Evolutionary conservation across 306 rosid species (phyloP).

Genomic region (Benincasa hispida): DNA sequence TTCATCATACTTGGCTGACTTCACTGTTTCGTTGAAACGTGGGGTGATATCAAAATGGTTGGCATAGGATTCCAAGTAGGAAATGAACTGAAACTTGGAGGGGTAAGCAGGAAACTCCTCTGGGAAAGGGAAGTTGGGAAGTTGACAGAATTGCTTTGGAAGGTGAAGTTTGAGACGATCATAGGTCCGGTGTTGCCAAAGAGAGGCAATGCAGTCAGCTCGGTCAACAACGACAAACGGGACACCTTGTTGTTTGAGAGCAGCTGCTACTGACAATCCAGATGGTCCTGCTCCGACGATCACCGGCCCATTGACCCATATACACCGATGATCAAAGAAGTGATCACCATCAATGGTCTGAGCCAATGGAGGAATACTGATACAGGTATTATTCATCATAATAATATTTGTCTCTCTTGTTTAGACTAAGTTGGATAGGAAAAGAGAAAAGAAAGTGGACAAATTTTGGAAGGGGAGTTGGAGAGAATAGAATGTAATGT

Average conservation of each 20-base stretch:
- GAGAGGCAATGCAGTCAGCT: constrained; percentile 81
- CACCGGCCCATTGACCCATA: constrained; percentile 78
- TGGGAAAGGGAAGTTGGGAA: constrained; percentile 72
- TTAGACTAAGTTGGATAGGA: not conserved
- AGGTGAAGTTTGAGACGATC: constrained; percentile 89
- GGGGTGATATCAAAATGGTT: constrained; percentile 55
- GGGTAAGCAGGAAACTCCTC: constrained; percentile 73
- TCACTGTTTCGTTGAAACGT: constrained; percentile 76
- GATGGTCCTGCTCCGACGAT: constrained; percentile 92
- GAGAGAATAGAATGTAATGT: constrained; percentile 2
- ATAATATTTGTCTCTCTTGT: not conserved
- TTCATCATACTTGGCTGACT: constrained; percentile 72
- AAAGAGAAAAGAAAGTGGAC: not conserved
- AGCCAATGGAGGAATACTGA: constrained; percentile 4
- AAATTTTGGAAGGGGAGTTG: not conserved
- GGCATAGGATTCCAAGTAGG: constrained; percentile 67
- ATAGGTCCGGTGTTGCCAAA: constrained; percentile 73
- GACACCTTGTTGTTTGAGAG: constrained; percentile 66
- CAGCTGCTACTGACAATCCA: constrained; percentile 73
- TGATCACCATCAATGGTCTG: constrained; percentile 22
- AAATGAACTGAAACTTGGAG: constrained; percentile 61
- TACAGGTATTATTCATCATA: constrained; percentile 2
- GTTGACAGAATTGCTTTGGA: constrained; percentile 70
- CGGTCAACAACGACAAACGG: constrained; percentile 64
- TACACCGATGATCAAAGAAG: constrained; percentile 34